These are phyloP conservation scores for Cladosporium sp. DNA, from an alignment of 2,329 filamentous ascomycete genomes.

Conservation along the genomic window DNA sequence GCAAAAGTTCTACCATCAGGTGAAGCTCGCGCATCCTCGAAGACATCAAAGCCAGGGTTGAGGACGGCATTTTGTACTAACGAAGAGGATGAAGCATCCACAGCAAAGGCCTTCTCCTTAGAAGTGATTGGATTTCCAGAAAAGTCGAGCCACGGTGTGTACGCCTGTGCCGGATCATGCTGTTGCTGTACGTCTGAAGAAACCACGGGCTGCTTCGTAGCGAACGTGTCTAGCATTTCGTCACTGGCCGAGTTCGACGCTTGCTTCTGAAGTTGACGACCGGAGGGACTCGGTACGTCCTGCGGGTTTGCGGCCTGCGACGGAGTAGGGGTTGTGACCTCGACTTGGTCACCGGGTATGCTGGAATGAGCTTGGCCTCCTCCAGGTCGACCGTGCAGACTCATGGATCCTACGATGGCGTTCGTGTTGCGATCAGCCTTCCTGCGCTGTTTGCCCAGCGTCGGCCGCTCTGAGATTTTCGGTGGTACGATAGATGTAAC, in stretches of 20 bases:
- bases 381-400: not conserved
- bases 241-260: conserved; percentile 10
- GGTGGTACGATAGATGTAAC: not conserved
- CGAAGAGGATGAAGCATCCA: not conserved
- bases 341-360: conserved; percentile 13
- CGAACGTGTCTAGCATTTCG: not conserved
- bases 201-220: not conserved
- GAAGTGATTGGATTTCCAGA: not conserved
- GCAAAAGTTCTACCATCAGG: not conserved
- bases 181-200: not conserved
- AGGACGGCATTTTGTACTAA: not conserved
- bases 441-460: conserved; percentile 1
- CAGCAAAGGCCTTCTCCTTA: no score
- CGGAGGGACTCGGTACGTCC: not conserved
- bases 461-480: not conserved
- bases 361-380: not conserved
- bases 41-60: not conserved
- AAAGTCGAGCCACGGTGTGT: not conserved
- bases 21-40: not conserved
- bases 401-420: not conserved
- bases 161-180: not conserved
- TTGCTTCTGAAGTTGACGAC: not conserved
- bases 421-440: conserved; percentile 6
- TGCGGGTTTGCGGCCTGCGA: conserved; percentile 9
- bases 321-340: conserved; percentile 8